Evolutionary conservation across 805 yeast genomes (phyloP), one percentile per base, ranked within the genome.

Genomic region (Komagataella pastoris): DNA sequence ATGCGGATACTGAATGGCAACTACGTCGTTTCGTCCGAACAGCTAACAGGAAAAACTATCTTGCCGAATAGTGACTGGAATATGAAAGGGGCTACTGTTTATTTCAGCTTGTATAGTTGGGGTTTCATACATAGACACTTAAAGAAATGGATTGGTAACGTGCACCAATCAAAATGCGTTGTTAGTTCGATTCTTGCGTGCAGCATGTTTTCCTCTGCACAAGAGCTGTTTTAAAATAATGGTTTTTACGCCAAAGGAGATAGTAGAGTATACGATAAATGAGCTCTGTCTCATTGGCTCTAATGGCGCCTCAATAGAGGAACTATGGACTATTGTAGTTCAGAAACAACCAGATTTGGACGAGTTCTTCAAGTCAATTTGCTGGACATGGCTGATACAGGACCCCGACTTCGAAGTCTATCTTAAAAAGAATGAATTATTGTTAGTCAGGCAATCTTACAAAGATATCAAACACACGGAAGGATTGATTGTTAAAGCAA

Each of bases 1-100:
- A 93, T 65, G 96, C 97, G 8, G 99, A 93, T 62, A 80, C 88
- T n/a, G 99, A 93, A 65, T 93, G 98, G 98, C 86, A 87, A 71
- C 72, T 87, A 59, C 79, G 96, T 66, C 81, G 97, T 60, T 93
- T 90, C 60, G 88, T 89, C 48, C 79, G 99, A 64, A 93, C 99
- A 24, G 98, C 96, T 17, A 89, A 85, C 66, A 83, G 97, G 69
- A 91, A 93, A 72, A 93, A 90, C 64, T 89, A 91, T 65, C 70
- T 91, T 57, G 77, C 67, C 24, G 63, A 62, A 23, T 57, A 54
- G 49, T 47, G 40, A 30, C 14, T 14, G 40, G 14, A 10, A 14
- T 10, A 30, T 30, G n/a, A 30, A 8, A 10, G 8, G 3, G 14
- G n/a, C 14, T 30, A 10, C n/a, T 30, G 40, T 10, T 5, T 10